Evolutionary conservation across 2,329 filamentous ascomycete genomes (phyloP).

Genomic region (Knufia fluminis): DNA sequence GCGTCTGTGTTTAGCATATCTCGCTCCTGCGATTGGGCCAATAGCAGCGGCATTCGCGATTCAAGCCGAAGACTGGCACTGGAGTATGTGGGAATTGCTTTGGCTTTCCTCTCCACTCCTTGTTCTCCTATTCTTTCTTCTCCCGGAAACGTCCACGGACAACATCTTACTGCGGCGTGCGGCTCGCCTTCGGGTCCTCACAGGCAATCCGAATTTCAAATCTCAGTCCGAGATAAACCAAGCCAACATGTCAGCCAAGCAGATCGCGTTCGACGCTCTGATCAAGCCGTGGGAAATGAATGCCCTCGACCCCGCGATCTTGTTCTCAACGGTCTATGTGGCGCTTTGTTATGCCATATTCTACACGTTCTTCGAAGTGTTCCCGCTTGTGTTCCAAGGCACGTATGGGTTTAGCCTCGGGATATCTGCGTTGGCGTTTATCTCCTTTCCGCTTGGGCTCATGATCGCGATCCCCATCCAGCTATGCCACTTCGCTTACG

Average conservation of each 20-base stretch:
- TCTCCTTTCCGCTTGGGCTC: too few species aligned
- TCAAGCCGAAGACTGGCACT: conserved; percentile 50
- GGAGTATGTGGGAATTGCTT: conserved; percentile 51
- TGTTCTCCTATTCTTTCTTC: conserved; percentile 50
- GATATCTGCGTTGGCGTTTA: too few species aligned
- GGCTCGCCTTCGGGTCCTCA: conserved; percentile 49
- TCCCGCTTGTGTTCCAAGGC: conserved; percentile 50
- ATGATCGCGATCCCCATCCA: too few species aligned
- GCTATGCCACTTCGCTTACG: too few species aligned
- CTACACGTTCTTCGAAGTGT: conserved; percentile 56
- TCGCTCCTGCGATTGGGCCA: conserved; percentile 27
- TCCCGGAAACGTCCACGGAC: conserved; percentile 54
- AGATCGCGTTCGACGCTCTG: conserved; percentile 46
- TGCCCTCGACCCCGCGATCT: conserved; percentile 51
- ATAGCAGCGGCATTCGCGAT: conserved; percentile 53
- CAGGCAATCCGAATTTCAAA: conserved; percentile 47
- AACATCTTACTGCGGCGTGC: conserved; percentile 56
- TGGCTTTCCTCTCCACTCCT: conserved; percentile 54
- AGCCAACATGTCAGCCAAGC: conserved; percentile 38
- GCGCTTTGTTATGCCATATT: conserved; percentile 44
- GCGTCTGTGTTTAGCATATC: conserved; percentile 27
- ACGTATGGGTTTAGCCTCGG: too few species aligned
- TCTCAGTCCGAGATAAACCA: conserved; percentile 57
- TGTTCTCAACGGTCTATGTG: conserved; percentile 54
- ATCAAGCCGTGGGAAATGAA: conserved; percentile 50